Base-by-base conservation (phyloP, 331 rosid species). In the Pyracantha coccinea region DNA sequence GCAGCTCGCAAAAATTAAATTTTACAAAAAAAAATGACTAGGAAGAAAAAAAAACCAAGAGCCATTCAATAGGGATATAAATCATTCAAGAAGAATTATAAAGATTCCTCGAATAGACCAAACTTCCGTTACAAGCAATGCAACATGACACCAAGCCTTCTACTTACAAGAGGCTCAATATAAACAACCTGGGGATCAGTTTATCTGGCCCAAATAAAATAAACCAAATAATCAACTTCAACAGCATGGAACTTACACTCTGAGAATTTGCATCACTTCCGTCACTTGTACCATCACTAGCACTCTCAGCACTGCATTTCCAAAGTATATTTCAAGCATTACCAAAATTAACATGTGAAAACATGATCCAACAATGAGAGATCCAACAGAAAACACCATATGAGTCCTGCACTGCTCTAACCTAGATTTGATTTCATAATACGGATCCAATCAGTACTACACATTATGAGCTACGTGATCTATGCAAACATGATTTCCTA, bases 221-320 rank as follows among this genome's bases (percentile, higher is more conserved):
- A 44, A 59, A 60, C 45, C 33, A 47, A 25, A 27, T 25, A 61
- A 27, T 57, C 55, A 50, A 57, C 47, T 41, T 53, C 47, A 76
- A 75, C 21, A 60, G 35, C 50, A 75, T 32, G 38, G 20, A 31
- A 83, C 97, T 92, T 89, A 94, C 99, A 85, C 86, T 91, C 80
- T 94, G 88, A 75, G 99, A 94, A 82, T 92, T 88, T 25, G 84
- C 95, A 80, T 89, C 99, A 45, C 97, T 94, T 82, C 99, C 95
- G 77, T 94, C 99, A 83, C 97, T 94, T 4, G 92, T 79, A 31
- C 91, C 97, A 75, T 94, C 99, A 80, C 97, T 94, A 66, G 77
- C 96, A 85, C 99, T 94, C 75, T 92, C 97, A 81, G 92, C 93
- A 86, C 99, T 94, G 93, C 88, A 92, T 47, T 74, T 72, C 76